Percentiles rank a stretch among this genome's conserved stretches.
These are phyloP conservation scores for Pythium periplocum DNA, from an alignment of 352 stramenopile genomes.

Conservation along the genomic window DNA sequence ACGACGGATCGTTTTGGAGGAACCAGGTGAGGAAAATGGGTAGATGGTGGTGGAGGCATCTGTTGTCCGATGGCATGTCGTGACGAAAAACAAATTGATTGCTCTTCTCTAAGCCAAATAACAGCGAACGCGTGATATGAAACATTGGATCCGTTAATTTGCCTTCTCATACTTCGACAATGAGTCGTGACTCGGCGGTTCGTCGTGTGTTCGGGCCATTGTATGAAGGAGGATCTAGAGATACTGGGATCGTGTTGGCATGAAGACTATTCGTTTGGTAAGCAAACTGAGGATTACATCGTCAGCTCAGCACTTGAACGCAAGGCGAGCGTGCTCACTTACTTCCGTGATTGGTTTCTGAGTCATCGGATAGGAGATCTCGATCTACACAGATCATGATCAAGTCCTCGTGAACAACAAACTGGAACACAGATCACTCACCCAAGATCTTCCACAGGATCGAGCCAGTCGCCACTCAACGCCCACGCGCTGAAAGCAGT, in stretches of 20 bases:
- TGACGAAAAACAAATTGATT: too few species aligned
- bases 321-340: not conserved
- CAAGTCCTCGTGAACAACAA: too few species aligned
- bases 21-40: too few species aligned
- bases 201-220: not conserved
- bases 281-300: too few species aligned
- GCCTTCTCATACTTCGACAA: constrained; percentile 12
- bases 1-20: too few species aligned
- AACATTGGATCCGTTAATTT: not conserved
- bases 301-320: too few species aligned
- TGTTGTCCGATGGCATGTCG: too few species aligned
- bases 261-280: too few species aligned
- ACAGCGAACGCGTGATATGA: too few species aligned
- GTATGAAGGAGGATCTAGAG: too few species aligned
- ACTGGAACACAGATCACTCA: constrained; percentile 4
- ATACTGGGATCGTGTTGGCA: constrained; percentile 1
- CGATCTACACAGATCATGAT: constrained; percentile 26
- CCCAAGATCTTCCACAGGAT: constrained; percentile 55
- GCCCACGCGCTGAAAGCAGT: constrained; percentile 47
- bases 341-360: constrained; percentile 22
- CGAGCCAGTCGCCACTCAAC: constrained; percentile 60
- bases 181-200: constrained; percentile 11
- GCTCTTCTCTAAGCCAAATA: too few species aligned
- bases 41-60: too few species aligned
- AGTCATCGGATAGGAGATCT: constrained; percentile 51